Percentiles rank a stretch among this genome's conserved stretches.
These are phyloP conservation scores for Colletotrichum phormii DNA, from an alignment of 2,329 filamentous ascomycete genomes.

Conservation along the genomic window DNA sequence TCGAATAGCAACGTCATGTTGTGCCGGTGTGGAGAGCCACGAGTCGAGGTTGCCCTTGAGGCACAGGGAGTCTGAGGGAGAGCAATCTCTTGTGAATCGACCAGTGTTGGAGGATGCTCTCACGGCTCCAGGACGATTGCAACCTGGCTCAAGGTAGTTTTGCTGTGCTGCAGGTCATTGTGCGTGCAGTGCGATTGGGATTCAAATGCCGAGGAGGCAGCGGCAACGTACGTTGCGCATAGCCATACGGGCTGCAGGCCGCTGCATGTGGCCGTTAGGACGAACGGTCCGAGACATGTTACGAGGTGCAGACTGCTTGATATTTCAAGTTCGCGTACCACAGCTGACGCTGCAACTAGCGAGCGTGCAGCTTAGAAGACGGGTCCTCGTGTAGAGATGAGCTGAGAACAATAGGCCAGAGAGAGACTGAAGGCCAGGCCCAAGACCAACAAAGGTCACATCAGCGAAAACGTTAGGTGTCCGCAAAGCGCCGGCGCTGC, in stretches of 20 bases:
- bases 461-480: neutral
- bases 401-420: neutral
- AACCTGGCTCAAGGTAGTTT: neutral
- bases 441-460: neutral
- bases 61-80: neutral
- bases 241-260: neutral
- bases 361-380: neutral
- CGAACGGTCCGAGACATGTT: conserved; percentile 16
- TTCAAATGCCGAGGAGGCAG: conserved; percentile 14
- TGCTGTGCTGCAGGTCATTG: neutral
- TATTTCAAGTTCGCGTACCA: neutral
- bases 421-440: neutral
- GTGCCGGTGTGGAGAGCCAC: conserved; percentile 10
- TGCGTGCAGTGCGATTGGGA: neutral
- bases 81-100: neutral
- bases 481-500: conserved; percentile 12
- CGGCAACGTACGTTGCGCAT: conserved; percentile 10
- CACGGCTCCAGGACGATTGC: neutral
- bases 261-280: conserved; percentile 9
- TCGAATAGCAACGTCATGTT: conserved; percentile 15
- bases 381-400: neutral
- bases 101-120: neutral
- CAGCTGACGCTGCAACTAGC: neutral
- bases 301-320: neutral
- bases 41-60: conserved; percentile 2